Evolutionary conservation across 805 yeast genomes (phyloP).

Genomic region (Kregervanrija delftensis): DNA sequence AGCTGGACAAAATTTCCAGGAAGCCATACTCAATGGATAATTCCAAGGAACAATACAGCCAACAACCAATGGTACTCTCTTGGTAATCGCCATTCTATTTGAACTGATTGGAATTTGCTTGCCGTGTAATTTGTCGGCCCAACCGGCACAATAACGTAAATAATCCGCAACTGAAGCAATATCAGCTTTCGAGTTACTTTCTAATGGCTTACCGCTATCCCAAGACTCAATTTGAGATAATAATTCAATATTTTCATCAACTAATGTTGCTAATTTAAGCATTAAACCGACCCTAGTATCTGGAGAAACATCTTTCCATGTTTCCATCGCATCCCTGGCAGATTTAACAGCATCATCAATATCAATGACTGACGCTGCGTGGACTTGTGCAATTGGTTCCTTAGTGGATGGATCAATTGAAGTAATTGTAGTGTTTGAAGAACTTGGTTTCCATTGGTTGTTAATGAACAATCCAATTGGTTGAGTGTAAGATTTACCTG

Average conservation of each 20-base stretch:
- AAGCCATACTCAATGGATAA: constrained; percentile 63
- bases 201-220: constrained; percentile 51
- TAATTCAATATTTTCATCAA: constrained; percentile 41
- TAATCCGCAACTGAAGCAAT: constrained; percentile 39
- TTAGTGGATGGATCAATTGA: constrained; percentile 46
- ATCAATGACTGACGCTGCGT: constrained; percentile 40
- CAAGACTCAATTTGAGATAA: constrained; percentile 46
- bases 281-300: constrained; percentile 34
- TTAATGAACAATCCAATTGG: constrained; percentile 61
- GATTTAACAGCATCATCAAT: constrained; percentile 45
- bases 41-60: constrained; percentile 72
- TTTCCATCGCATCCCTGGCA: constrained; percentile 38
- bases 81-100: constrained; percentile 55
- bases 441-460: constrained; percentile 35
- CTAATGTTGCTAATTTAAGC: constrained; percentile 42
- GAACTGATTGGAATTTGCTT: constrained; percentile 31
- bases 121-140: constrained; percentile 54
- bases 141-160: constrained; percentile 51
- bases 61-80: constrained; percentile 60
- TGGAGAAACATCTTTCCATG: constrained; percentile 41
- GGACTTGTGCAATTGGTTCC: constrained; percentile 38
- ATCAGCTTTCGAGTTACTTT: constrained; percentile 42
- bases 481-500: constrained; percentile 42
- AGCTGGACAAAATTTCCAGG: constrained; percentile 82
- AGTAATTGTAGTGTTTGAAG: constrained; percentile 29